These are phyloP conservation scores for Mimosa pudica DNA, from an alignment of 306 rosid genomes.

Conservation along the genomic window DNA sequence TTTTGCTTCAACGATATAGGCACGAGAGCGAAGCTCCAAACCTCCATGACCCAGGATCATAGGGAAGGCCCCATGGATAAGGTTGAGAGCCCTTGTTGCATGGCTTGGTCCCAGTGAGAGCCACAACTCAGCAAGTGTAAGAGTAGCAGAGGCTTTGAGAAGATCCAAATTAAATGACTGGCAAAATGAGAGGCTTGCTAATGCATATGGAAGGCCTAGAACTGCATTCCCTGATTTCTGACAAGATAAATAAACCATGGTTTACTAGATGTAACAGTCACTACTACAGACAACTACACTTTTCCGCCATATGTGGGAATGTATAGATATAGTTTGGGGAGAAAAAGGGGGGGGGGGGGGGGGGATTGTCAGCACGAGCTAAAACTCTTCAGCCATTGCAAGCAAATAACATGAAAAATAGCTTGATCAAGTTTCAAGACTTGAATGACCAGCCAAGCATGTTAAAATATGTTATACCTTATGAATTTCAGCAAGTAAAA, in stretches of 20 bases:
- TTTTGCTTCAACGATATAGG: constrained; percentile 83
- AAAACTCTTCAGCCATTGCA: constrained; percentile 15
- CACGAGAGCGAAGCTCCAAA: constrained; percentile 91
- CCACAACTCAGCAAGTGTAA: constrained; percentile 90
- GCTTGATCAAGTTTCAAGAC: not conserved
- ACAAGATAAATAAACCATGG: constrained; percentile 28
- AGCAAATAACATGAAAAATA: constrained; percentile 23
- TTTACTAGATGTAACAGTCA: constrained; percentile 1
- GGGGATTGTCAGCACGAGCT: constrained; percentile 4
- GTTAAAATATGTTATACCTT: constrained; percentile 57
- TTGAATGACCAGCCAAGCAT: constrained; percentile 27
- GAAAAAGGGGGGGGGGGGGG: not conserved
- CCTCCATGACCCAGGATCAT: constrained; percentile 99
- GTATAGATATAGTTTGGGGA: not conserved
- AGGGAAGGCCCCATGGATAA: constrained; percentile 84
- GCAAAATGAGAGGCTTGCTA: constrained; percentile 96
- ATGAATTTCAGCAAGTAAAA: constrained; percentile 94
- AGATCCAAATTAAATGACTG: constrained; percentile 95
- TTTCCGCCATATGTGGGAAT: constrained; percentile 4
- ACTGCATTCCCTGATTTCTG: constrained; percentile 98
- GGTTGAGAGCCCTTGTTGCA: constrained; percentile 86
- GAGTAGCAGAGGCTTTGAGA: constrained; percentile 92
- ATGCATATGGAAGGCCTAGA: constrained; percentile 86
- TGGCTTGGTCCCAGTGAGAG: constrained; percentile 89
- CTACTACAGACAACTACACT: constrained; percentile 4